Percentiles rank a stretch among this genome's conserved stretches.
These are phyloP conservation scores for Rhynchosporium agropyri DNA, from an alignment of 2,329 filamentous ascomycete species.

Conservation along the genomic window DNA sequence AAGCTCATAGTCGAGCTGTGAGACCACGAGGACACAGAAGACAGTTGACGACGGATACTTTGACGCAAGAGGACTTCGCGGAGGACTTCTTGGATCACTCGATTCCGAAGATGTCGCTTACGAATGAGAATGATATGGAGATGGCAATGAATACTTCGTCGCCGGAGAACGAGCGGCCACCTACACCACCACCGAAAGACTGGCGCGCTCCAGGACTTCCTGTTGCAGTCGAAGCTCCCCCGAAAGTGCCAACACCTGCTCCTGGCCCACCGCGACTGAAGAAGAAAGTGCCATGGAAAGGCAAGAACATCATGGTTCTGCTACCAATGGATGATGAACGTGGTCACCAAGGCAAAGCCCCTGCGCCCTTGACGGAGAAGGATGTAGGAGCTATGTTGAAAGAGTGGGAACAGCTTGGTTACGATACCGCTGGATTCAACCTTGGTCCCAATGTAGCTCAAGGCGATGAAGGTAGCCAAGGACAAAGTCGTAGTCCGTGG, in stretches of 20 bases:
- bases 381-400: constrained; percentile 65
- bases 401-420: constrained; percentile 70
- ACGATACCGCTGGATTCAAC: constrained; percentile 69
- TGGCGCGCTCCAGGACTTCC: constrained; percentile 34
- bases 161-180: constrained; percentile 46
- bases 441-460: constrained; percentile 49
- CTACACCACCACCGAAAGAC: constrained; percentile 41
- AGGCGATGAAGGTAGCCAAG: constrained; percentile 32
- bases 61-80: constrained; percentile 40
- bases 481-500: constrained; percentile 70
- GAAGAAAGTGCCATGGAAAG: constrained; percentile 75
- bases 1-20: constrained; percentile 24
- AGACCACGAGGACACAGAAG: constrained; percentile 37
- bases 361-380: constrained; percentile 55
- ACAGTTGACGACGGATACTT: constrained; percentile 43
- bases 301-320: constrained; percentile 72
- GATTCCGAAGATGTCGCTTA: constrained; percentile 33
- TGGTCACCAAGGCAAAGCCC: constrained; percentile 57
- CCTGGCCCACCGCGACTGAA: constrained; percentile 59
- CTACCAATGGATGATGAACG: constrained; percentile 69
- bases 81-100: constrained; percentile 34
- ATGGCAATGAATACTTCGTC: constrained; percentile 28
- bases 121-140: constrained; percentile 31
- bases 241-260: constrained; percentile 36
- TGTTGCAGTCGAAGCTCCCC: constrained; percentile 23